A percentile compares a stretch with the other conserved stretches of the same genome.
These are phyloP conservation scores for Melanomma pulvis-pyrius DNA, from an alignment of 495 filamentous ascomycete species.

Conservation along the genomic window DNA sequence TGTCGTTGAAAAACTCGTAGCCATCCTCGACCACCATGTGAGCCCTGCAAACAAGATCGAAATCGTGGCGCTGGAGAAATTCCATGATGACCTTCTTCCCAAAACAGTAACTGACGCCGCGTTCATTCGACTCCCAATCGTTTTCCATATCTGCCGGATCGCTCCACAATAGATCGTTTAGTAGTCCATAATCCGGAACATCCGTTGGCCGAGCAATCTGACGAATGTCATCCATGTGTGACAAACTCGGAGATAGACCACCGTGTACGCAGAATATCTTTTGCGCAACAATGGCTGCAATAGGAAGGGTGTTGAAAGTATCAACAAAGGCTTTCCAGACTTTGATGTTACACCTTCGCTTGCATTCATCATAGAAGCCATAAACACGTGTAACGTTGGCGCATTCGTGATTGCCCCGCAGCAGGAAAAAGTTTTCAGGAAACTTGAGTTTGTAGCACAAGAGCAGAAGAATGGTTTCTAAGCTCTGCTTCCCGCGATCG, in stretches of 20 bases:
- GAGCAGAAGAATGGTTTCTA: constrained; percentile 94
- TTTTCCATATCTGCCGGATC: constrained; percentile 97
- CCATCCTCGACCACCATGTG: constrained; percentile 99
- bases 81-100: constrained; percentile 98
- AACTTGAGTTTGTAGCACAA: constrained; percentile 99
- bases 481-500: constrained; percentile 93
- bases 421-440: constrained; percentile 97
- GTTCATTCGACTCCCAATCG: constrained; percentile 97
- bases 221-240: constrained; percentile 98
- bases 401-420: constrained; percentile 97
- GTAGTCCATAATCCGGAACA: constrained; percentile 93
- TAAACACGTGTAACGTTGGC: constrained; percentile 98
- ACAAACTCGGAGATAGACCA: constrained; percentile 86
- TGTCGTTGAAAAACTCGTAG: constrained; percentile 98
- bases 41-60: constrained; percentile 93
- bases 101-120: constrained; percentile 98
- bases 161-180: constrained; percentile 97
- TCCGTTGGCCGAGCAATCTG: constrained; percentile 95
- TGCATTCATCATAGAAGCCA: constrained; percentile 99
- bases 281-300: constrained; percentile 92
- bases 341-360: constrained; percentile 95
- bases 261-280: constrained; percentile 99
- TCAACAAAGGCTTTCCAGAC: constrained; percentile 99
- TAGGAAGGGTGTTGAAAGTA: constrained; percentile 94
- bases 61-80: constrained; percentile 92